Conservation (phyloP, 805 yeast species). For the Sugiyamaella mastotermitis region DNA sequence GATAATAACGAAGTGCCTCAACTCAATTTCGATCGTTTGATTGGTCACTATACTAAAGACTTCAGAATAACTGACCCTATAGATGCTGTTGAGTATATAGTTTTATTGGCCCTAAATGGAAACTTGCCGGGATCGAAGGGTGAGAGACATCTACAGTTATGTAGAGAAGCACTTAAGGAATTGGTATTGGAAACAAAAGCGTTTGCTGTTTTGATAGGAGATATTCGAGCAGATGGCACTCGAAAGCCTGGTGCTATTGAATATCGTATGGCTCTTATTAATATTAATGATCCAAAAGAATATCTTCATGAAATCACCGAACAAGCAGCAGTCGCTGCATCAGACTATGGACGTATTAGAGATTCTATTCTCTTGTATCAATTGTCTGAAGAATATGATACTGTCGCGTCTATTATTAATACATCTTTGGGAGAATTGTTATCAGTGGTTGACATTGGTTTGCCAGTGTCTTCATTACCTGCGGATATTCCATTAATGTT, state of each 20-base stretch:
- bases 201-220: conserved; percentile 77
- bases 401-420: conserved; percentile 70
- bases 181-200: conserved; percentile 82
- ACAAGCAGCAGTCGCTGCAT: conserved; percentile 79
- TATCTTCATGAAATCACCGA: conserved; percentile 71
- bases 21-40: conserved; percentile 49
- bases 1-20: conserved; percentile 32
- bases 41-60: conserved; percentile 76
- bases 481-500: conserved; percentile 28
- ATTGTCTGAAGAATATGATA: conserved; percentile 79
- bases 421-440: conserved; percentile 72
- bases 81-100: conserved; percentile 85
- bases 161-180: conserved; percentile 77
- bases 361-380: conserved; percentile 85
- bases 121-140: conserved; percentile 25
- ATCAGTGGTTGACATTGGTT: conserved; percentile 62
- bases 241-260: conserved; percentile 82
- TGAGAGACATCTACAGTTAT: conserved; percentile 45
- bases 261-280: conserved; percentile 60
- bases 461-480: conserved; percentile 37
- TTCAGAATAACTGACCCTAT: conserved; percentile 84
- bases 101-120: conserved; percentile 58
- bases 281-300: conserved; percentile 49
- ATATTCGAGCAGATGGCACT: conserved; percentile 66
- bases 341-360: conserved; percentile 81